Evolutionary conservation across 2,329 filamentous ascomycete species (phyloP).

Genomic region (Cercospora canescens): DNA sequence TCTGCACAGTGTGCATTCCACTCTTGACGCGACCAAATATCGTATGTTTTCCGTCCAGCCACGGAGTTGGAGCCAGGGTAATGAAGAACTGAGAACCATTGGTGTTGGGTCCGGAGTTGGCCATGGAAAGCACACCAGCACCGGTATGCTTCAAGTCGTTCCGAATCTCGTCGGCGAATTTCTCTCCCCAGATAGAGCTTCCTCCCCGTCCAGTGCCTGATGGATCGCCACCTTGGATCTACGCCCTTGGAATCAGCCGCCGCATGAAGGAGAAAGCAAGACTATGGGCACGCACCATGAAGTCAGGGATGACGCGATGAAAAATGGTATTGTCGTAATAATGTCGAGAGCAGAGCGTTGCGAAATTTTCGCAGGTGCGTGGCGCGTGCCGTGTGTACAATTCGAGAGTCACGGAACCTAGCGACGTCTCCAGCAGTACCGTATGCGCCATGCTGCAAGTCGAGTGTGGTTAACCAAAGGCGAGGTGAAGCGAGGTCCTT

Average conservation of each 20-base stretch:
- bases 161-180: slow-evolving; percentile 90
- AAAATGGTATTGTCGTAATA: slow-evolving; percentile 88
- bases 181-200: slow-evolving; percentile 84
- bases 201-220: slow-evolving; percentile 92
- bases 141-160: slow-evolving; percentile 72
- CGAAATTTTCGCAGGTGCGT: slow-evolving; percentile 64
- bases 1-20: slow-evolving; percentile 79
- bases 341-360: slow-evolving; percentile 72
- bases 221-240: slow-evolving; percentile 63
- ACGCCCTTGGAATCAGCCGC: neutral
- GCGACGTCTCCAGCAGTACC: slow-evolving; percentile 79
- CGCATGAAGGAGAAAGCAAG: neutral
- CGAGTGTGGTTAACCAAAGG: neutral
- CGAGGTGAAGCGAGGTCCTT: neutral
- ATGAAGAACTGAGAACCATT: slow-evolving; percentile 97
- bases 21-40: slow-evolving; percentile 90
- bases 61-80: slow-evolving; percentile 89
- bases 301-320: slow-evolving; percentile 91
- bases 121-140: slow-evolving; percentile 78
- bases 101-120: slow-evolving; percentile 88
- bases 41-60: slow-evolving; percentile 95
- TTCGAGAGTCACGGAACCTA: slow-evolving; percentile 84
- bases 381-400: slow-evolving; percentile 89
- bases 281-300: slow-evolving; percentile 74
- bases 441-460: slow-evolving; percentile 66